Evolutionary conservation across 371 early-diverging fungal genomes (phyloP).

Genomic region (Mucor indicus): DNA sequence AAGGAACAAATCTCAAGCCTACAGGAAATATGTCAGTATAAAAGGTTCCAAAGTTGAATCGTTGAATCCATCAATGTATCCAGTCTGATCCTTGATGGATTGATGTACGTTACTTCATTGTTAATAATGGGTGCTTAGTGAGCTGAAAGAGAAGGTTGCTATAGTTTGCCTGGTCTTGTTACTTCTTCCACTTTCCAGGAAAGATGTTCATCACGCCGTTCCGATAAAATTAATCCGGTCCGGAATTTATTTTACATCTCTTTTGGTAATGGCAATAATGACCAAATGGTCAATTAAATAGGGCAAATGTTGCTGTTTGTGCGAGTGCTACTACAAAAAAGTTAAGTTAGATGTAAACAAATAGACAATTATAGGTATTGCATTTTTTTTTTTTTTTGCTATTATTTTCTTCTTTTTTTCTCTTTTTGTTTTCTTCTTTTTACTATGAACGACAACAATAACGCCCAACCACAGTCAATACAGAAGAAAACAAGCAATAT

Average conservation of each 20-base stretch:
- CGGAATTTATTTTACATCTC: no score
- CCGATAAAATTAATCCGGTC: no score
- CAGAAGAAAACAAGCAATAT: not conserved
- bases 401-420: not conserved
- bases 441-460: not conserved
- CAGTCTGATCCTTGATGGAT: constrained; percentile 1
- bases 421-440: not conserved
- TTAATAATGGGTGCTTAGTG: constrained; percentile 33
- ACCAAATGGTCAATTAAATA: no score
- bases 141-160: constrained; percentile 35
- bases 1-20: constrained; percentile 93
- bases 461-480: not conserved
- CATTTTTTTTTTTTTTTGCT: not conserved
- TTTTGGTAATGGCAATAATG: no score
- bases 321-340: not conserved
- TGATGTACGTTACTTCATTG: constrained; percentile 33
- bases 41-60: no score
- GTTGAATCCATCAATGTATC: not conserved
- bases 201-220: no score
- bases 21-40: not conserved
- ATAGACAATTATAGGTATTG: not conserved
- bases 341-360: constrained; percentile 4
- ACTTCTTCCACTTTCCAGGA: no score
- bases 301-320: no score
- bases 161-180: no score